Evolutionary conservation across 2,329 filamentous ascomycete genomes (phyloP).

Genomic region (Metarhizium album): DNA sequence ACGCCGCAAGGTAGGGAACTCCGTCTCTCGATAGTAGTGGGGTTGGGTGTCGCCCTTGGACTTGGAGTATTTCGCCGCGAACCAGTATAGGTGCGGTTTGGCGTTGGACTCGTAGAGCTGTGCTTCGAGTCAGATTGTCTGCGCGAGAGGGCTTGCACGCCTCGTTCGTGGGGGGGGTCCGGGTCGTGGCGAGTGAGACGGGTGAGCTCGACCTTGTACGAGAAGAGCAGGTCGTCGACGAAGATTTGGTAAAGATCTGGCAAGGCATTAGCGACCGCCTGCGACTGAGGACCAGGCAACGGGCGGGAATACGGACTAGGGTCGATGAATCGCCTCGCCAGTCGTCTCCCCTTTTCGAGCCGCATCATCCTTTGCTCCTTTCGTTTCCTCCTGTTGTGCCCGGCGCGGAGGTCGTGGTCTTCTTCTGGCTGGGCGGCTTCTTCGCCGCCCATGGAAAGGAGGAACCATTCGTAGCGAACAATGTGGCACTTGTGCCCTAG

Average conservation of each 20-base stretch:
- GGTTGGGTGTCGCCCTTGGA: conserved; percentile 26
- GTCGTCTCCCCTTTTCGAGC: conserved; percentile 26
- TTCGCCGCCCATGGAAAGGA: conserved; percentile 27
- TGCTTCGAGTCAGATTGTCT: neutral
- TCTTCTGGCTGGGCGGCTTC: conserved; percentile 13
- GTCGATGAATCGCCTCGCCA: conserved; percentile 34
- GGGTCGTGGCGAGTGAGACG: conserved; percentile 28
- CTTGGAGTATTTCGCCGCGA: conserved; percentile 40
- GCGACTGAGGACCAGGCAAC: neutral
- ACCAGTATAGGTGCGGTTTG: conserved; percentile 49
- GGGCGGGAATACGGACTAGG: conserved; percentile 34
- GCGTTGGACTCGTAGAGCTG: conserved; percentile 59
- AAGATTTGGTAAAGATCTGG: conserved; percentile 55
- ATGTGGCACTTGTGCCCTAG: conserved; percentile 28
- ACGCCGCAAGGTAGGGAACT: conserved; percentile 26
- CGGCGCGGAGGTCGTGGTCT: conserved; percentile 31
- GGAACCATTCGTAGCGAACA: conserved; percentile 42
- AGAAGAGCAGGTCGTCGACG: conserved; percentile 46
- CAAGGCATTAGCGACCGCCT: neutral
- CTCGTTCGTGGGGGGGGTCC: no score
- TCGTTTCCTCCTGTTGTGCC: conserved; percentile 19
- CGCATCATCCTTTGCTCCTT: conserved; percentile 21
- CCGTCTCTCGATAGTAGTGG: conserved; percentile 27
- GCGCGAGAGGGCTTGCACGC: neutral
- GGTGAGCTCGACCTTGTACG: conserved; percentile 51